A percentile compares a stretch with the other conserved stretches of the same genome.
These are phyloP conservation scores for Populus alba DNA, from an alignment of 345 rosid genomes.

Conservation along the genomic window DNA sequence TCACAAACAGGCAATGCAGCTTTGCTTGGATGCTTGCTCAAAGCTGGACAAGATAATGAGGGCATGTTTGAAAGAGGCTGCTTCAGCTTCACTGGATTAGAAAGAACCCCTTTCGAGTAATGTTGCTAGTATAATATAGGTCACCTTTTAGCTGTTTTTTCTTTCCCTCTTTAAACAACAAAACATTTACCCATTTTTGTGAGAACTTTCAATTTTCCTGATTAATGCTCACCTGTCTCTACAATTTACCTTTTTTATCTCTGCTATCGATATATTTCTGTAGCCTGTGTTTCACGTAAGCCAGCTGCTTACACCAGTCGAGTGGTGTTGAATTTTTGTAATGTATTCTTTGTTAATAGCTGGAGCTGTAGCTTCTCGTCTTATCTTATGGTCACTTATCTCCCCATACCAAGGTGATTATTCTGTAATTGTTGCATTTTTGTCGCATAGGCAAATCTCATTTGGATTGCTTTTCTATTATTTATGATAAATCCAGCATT, in stretches of 20 bases:
- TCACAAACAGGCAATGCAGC: slow-evolving; percentile 80
- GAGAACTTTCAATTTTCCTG: background rate
- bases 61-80: slow-evolving; percentile 70
- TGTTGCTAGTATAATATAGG: background rate
- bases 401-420: background rate
- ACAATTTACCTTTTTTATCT: background rate
- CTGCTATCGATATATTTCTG: background rate
- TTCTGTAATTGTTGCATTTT: background rate
- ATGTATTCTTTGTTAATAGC: background rate
- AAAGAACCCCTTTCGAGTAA: background rate
- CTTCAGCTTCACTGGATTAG: slow-evolving; percentile 50
- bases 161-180: background rate
- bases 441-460: background rate
- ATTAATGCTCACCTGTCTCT: background rate
- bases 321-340: background rate
- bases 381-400: background rate
- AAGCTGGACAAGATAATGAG: slow-evolving; percentile 84
- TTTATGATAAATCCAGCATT: background rate
- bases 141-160: background rate
- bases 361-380: background rate
- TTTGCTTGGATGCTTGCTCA: slow-evolving; percentile 78
- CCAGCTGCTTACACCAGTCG: background rate
- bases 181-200: background rate
- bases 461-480: background rate
- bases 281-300: background rate